phyloP scores from a whole-genome alignment of 345 rosid species.

The Eucalyptus sp. region DNA sequence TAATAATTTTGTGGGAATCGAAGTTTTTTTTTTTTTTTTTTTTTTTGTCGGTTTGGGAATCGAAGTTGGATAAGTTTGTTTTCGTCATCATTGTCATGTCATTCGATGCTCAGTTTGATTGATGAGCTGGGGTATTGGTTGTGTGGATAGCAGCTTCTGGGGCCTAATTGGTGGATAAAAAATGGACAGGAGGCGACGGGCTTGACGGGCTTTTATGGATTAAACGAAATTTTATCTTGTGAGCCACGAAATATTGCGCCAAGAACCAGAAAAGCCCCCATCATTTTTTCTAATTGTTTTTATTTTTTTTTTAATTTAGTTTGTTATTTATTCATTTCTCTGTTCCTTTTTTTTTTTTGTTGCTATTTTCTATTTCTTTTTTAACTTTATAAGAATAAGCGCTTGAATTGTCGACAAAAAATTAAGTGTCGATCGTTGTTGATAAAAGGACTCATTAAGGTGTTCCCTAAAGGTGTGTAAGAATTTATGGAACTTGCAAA shows the following conservation, averaged over 20 bases:
- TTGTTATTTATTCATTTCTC: background rate
- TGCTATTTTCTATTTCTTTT: background rate
- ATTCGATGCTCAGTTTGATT: background rate
- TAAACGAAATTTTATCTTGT: background rate
- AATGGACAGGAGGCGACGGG: background rate
- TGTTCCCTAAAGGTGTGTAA: fast-evolving
- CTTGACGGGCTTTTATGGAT: background rate
- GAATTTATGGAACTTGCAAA: background rate
- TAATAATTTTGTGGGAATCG: background rate
- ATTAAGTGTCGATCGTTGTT: fast-evolving
- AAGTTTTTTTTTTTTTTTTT: background rate
- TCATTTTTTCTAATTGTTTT: too few relatives aligned
- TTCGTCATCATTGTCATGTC: background rate
- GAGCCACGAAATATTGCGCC: background rate
- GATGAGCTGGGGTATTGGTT: background rate
- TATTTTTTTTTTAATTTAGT: too few relatives aligned
- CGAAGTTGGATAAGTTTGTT: background rate
- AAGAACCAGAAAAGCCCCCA: background rate
- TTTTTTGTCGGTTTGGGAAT: too few relatives aligned
- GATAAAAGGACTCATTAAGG: background rate
- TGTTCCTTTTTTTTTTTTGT: too few relatives aligned
- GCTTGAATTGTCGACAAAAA: too few relatives aligned
- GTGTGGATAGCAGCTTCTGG: background rate
- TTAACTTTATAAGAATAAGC: background rate
- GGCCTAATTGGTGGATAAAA: background rate